phyloP scores from a whole-genome alignment of 2,329 filamentous ascomycete genomes.

The Trichophyton verrucosum region DNA sequence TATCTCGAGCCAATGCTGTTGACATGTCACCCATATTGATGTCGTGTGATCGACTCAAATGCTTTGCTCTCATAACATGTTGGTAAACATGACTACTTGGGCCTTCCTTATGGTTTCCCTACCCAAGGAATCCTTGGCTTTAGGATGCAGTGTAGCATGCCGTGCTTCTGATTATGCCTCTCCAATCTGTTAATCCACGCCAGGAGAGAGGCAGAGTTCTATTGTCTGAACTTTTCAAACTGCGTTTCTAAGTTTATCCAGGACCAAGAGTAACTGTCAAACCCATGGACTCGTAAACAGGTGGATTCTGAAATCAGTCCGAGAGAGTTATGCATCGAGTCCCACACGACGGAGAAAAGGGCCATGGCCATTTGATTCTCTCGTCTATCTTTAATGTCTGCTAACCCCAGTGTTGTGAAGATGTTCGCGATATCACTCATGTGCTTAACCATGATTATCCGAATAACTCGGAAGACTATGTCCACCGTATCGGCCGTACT shows the following conservation, averaged over 20 bases:
- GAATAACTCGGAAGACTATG: slow-evolving; percentile 69
- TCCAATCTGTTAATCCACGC: slow-evolving; percentile 46
- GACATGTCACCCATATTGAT: slow-evolving; percentile 36
- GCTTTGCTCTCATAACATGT: slow-evolving; percentile 89
- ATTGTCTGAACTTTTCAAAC: slow-evolving; percentile 70
- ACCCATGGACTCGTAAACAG: slow-evolving; percentile 38
- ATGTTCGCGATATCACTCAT: slow-evolving; percentile 99
- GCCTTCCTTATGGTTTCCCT: slow-evolving; percentile 63
- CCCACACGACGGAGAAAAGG: slow-evolving; percentile 49
- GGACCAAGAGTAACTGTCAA: slow-evolving; percentile 50
- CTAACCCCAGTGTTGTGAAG: slow-evolving; percentile 71
- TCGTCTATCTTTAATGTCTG: slow-evolving; percentile 45
- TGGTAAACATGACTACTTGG: slow-evolving; percentile 74
- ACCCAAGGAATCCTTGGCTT: slow-evolving; percentile 78
- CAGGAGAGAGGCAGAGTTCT: slow-evolving; percentile 67
- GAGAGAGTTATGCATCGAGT: slow-evolving; percentile 49
- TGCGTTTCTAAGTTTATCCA: slow-evolving; percentile 57
- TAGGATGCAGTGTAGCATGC: slow-evolving; percentile 57
- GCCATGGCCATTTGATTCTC: slow-evolving; percentile 33
- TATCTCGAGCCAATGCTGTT: slow-evolving; percentile 20
- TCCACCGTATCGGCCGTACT: slow-evolving; percentile 57
- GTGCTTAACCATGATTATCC: slow-evolving; percentile 99
- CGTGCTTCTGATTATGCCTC: slow-evolving; percentile 66
- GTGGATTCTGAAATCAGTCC: slow-evolving; percentile 33
- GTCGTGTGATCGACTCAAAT: slow-evolving; percentile 54